These are phyloP conservation scores for Podospora conica DNA, from an alignment of 495 filamentous ascomycete species.

Conservation along the genomic window DNA sequence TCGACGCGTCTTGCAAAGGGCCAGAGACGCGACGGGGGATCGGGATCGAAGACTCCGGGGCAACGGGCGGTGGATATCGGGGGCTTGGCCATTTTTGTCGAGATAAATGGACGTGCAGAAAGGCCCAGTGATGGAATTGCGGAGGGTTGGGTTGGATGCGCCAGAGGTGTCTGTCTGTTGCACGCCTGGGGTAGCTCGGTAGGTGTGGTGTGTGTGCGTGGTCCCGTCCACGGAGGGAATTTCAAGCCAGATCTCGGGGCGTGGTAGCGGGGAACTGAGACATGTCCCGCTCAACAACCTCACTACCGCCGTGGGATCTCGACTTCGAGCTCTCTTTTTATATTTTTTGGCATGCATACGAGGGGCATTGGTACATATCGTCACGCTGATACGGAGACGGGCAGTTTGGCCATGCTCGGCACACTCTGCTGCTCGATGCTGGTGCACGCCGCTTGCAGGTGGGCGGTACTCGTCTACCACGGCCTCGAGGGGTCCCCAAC, in stretches of 20 bases:
- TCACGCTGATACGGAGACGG: background rate
- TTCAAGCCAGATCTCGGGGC: slow-evolving; percentile 8
- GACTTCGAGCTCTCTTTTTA: background rate
- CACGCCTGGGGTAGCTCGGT: background rate
- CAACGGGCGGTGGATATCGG: background rate
- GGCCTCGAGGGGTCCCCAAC: slow-evolving; percentile 14
- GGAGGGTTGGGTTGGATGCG: background rate
- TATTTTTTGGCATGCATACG: background rate
- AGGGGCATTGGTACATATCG: background rate
- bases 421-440: background rate
- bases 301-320: background rate
- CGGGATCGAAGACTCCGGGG: background rate
- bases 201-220: background rate
- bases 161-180: background rate
- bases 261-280: slow-evolving; percentile 24
- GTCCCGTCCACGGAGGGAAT: slow-evolving; percentile 6
- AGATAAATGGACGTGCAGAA: too few relatives aligned
- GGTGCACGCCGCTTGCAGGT: background rate
- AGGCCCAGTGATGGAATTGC: background rate
- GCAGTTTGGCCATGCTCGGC: background rate
- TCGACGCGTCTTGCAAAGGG: background rate
- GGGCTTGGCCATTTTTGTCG: background rate
- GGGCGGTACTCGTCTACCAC: slow-evolving; percentile 12
- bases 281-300: background rate
- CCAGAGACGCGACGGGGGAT: background rate